A percentile compares a stretch with the other conserved stretches of the same genome.
Evolutionary conservation across 2,329 filamentous ascomycete genomes (phyloP).

Genomic region (Coniochaeta sp.): DNA sequence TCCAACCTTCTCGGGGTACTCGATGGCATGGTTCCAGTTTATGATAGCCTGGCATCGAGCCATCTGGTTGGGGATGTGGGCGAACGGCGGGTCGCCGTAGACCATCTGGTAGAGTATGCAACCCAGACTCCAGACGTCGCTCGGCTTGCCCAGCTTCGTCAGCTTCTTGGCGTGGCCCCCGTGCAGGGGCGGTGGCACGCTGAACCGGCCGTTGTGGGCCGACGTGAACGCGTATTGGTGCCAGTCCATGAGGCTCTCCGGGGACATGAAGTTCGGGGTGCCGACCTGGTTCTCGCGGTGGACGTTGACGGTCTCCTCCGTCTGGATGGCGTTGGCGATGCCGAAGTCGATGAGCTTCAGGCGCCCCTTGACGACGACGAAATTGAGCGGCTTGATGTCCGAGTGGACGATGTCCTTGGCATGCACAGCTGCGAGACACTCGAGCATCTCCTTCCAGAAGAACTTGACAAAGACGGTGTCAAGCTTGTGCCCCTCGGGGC

Average conservation of each 20-base stretch:
- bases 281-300: constrained; percentile 93
- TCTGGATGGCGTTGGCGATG: constrained; percentile 94
- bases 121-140: constrained; percentile 91
- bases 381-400: constrained; percentile 95
- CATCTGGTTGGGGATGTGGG: constrained; percentile 82
- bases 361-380: constrained; percentile 81
- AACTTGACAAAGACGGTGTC: constrained; percentile 90
- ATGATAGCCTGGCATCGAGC: constrained; percentile 81
- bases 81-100: constrained; percentile 93
- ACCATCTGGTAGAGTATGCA: constrained; percentile 98
- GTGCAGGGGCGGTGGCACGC: constrained; percentile 23
- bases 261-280: constrained; percentile 98
- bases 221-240: constrained; percentile 43
- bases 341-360: constrained; percentile 98
- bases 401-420: constrained; percentile 90
- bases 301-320: constrained; percentile 92
- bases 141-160: constrained; percentile 93
- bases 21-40: constrained; percentile 65
- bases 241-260: constrained; percentile 83
- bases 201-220: constrained; percentile 29
- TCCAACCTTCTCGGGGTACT: constrained; percentile 65
- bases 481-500: constrained; percentile 64
- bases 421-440: constrained; percentile 87
- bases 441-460: constrained; percentile 99
- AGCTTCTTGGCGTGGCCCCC: constrained; percentile 33